These are phyloP conservation scores for Phylloporus sp. DNA, from an alignment of 768 basidiomycete genomes.

Conservation along the genomic window DNA sequence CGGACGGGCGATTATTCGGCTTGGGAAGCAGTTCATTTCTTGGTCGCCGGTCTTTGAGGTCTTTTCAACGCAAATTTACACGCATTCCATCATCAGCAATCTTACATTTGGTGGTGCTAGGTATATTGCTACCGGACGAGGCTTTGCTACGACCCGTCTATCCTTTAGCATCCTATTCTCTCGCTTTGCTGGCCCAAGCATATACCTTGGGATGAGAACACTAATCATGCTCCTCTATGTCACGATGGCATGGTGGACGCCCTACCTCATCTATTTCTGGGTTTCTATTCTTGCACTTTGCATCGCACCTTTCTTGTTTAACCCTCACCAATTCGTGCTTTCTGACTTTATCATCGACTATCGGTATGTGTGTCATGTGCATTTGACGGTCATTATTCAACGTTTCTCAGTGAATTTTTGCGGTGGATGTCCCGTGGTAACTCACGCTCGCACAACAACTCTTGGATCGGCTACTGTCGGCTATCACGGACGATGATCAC, in stretches of 20 bases:
- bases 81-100: constrained; percentile 95
- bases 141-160: constrained; percentile 94
- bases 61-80: constrained; percentile 97
- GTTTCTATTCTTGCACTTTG: constrained; percentile 89
- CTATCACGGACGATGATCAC: constrained; percentile 98
- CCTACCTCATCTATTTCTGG: constrained; percentile 97
- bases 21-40: constrained; percentile 92
- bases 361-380: constrained; percentile 44
- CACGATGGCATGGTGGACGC: constrained; percentile 87
- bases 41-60: constrained; percentile 96
- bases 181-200: constrained; percentile 96
- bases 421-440: constrained; percentile 99
- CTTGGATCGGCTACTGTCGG: constrained; percentile 99
- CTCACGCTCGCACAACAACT: constrained; percentile 94
- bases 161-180: constrained; percentile 95
- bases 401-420: constrained; percentile 75
- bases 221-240: constrained; percentile 91
- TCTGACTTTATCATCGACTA: constrained; percentile 97
- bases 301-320: constrained; percentile 96
- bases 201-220: constrained; percentile 95
- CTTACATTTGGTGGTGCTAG: constrained; percentile 97
- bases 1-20: constrained; percentile 83
- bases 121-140: constrained; percentile 98
- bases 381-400: not conserved
- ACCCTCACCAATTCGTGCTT: constrained; percentile 98